Evolutionary conservation across 352 stramenopile species (phyloP), one percentile per base, ranked within the genome.

Genomic region (Phytophthora citricola): DNA sequence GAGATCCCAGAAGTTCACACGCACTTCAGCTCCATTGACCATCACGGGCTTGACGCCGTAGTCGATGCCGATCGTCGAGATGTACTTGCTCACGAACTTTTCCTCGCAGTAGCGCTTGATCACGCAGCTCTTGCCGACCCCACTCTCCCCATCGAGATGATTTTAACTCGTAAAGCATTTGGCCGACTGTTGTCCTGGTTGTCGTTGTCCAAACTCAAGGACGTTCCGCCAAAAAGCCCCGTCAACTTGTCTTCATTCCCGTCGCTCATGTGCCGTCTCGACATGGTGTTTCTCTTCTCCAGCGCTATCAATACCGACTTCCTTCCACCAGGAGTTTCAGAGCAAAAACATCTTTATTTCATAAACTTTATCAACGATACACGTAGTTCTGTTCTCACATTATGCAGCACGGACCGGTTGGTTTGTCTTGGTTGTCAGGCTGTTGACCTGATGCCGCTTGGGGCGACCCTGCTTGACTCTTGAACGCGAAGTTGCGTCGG

Each of bases 31-130:
- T 22, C 84, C 81, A 27, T 81, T 71, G 11, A 98, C 76, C 15
- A 79, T 66, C 38, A 98, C 87, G 12, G 90, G 75, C 58, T 98
- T 98, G 39, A 98, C 93, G 45, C 95, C 94, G 63, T 98, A 98
- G 69, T 99, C 95, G 58, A 98, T 95, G 44, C 95, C 96, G 62
- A 98, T 98, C 5, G 96, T 99, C 36, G 89, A 91, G 50, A 98
- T 98, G 73, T 98, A 98, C 80, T 98, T 98, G 58, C 73, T 88
- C 24, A 98, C 90, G 69, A 98, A 98, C 70, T 96, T 93, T 50
- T 93, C 86, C 70, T 99, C 96, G 73, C 96, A 99, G 74, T 98
- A 98, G 5, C 94, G 88, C 65, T 99, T 99, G 63, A 99, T 97
- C 22, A 98, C 73, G 69, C 96, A 99, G 66, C 81, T 97, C 73